Evolutionary conservation across 2,329 filamentous ascomycete species (phyloP).

Genomic region (Hypoxylon sp.): DNA sequence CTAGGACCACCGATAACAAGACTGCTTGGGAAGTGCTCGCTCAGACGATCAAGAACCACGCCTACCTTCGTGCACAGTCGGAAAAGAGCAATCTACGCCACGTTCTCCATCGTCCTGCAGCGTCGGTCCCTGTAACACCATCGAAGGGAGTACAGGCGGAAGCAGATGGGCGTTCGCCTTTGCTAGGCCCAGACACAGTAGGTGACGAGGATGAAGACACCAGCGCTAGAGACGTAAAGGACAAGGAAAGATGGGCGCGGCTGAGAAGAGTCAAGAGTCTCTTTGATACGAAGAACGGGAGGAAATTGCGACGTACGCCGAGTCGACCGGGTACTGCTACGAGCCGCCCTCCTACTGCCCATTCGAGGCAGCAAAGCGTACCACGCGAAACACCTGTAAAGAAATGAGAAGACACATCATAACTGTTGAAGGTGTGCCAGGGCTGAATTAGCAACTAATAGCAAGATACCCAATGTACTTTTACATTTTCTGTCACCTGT

Average conservation of each 20-base stretch:
- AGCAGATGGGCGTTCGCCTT: slow-evolving; percentile 34
- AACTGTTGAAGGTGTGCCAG: neutral
- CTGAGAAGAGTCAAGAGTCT: slow-evolving; percentile 77
- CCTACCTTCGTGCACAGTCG: slow-evolving; percentile 60
- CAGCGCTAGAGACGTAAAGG: slow-evolving; percentile 65
- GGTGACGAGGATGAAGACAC: slow-evolving; percentile 63
- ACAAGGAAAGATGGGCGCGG: slow-evolving; percentile 79
- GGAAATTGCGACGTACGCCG: slow-evolving; percentile 60
- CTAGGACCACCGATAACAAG: slow-evolving; percentile 53
- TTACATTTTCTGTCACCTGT: slow-evolving; percentile 5
- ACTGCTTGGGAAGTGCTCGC: slow-evolving; percentile 68
- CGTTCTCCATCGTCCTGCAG: slow-evolving; percentile 47
- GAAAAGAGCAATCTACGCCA: slow-evolving; percentile 47
- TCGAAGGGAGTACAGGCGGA: slow-evolving; percentile 39
- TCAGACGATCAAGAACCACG: slow-evolving; percentile 68
- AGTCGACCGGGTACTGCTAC: slow-evolving; percentile 57
- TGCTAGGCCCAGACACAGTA: slow-evolving; percentile 43
- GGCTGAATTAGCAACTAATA: slow-evolving; percentile 15
- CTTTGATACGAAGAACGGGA: slow-evolving; percentile 73
- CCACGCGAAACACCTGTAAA: slow-evolving; percentile 37
- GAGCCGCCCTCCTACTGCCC: slow-evolving; percentile 45
- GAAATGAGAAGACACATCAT: slow-evolving; percentile 31
- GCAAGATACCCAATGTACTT: slow-evolving; percentile 32
- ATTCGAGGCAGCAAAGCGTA: slow-evolving; percentile 42
- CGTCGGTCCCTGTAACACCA: slow-evolving; percentile 47